Base-by-base conservation (phyloP, 164 flowering plant species). In the Cinnamomum chago region DNA sequence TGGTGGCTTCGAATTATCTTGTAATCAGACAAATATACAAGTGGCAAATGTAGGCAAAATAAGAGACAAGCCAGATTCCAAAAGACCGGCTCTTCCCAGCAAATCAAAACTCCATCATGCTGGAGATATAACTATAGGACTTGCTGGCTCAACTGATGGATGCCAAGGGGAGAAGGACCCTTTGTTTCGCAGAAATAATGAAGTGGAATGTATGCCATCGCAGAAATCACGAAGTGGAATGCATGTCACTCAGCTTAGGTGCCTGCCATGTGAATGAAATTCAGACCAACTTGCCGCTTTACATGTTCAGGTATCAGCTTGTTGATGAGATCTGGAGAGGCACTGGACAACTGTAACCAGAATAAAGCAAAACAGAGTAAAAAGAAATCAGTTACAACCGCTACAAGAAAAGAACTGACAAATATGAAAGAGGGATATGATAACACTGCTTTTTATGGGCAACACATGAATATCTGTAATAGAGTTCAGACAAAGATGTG, bases 291-390 rank as follows among this genome's bases (percentile, higher is more conserved):
- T 74, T 90, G 97, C 78, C 90, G 80, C 70, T 88, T 83, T 71
- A 88, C 82, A 50, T 92, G 89, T 66, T 94, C 98, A 2, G 97
- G 98, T 73, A 92, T 83, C 62, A 94, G 81, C 86, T 83, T 88
- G 81, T 79, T 85, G 35, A 92, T 86, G 52, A 94, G 90, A 77
- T 94, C 97, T 1, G 89, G 88, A 24, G 97, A 88, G 58, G 91
- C 92, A 79, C 94, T 94, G 65, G 86, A 60, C 65, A 94, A 84
- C 98, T 94, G 88, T 40, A 40, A 40, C 47, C 47, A 40, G 47
- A 40, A 40, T 40, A 40, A 40, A 40, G 47, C 2, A 40, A 9
- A 40, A 40, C 47, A 40, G 11, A 40, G 11, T 9, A 40, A 40
- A 40, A 40, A 35, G 1, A 6, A 6, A 40, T 40, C 47, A 7